phyloP scores from a whole-genome alignment of 371 early-diverging fungal species.

The Mucor velutinosus region DNA sequence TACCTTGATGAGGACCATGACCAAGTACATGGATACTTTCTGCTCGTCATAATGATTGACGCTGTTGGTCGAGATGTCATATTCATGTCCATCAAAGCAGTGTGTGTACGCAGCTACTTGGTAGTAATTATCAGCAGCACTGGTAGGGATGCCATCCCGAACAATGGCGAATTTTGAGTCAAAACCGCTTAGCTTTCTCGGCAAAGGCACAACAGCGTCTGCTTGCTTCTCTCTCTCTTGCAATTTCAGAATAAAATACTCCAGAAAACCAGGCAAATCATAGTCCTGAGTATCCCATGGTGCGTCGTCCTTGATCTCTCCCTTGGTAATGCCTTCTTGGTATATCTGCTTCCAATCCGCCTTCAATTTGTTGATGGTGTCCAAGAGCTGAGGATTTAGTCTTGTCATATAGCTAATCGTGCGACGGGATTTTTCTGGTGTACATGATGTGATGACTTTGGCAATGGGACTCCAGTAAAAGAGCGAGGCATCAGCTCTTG shows the following conservation, averaged over 20 bases:
- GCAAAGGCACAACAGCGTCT: neutral
- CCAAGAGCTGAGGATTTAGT: neutral
- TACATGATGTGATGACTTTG: conserved; percentile 3
- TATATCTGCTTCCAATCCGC: conserved; percentile 14
- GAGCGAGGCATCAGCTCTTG: conserved; percentile 1
- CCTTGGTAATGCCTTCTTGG: conserved; percentile 7
- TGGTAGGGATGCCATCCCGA: neutral
- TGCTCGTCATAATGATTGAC: neutral
- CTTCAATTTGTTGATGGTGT: conserved; percentile 3
- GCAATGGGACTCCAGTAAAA: conserved; percentile 23
- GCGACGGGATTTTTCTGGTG: conserved; percentile 11
- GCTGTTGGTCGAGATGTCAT: neutral
- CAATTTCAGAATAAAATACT: conserved; percentile 18
- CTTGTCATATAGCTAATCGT: neutral
- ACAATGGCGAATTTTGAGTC: neutral
- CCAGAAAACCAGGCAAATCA: conserved; percentile 14
- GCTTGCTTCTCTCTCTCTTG: conserved; percentile 3
- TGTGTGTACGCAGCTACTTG: neutral
- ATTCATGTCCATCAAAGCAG: neutral
- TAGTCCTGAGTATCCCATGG: conserved; percentile 18
- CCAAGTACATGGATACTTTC: neutral
- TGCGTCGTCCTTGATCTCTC: conserved; percentile 15
- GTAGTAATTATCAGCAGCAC: neutral
- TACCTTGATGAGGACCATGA: conserved; percentile 18
- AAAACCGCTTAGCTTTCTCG: neutral